Base-by-base conservation (phyloP, 2,329 filamentous ascomycete species). In the Aspergillus floridensis region DNA sequence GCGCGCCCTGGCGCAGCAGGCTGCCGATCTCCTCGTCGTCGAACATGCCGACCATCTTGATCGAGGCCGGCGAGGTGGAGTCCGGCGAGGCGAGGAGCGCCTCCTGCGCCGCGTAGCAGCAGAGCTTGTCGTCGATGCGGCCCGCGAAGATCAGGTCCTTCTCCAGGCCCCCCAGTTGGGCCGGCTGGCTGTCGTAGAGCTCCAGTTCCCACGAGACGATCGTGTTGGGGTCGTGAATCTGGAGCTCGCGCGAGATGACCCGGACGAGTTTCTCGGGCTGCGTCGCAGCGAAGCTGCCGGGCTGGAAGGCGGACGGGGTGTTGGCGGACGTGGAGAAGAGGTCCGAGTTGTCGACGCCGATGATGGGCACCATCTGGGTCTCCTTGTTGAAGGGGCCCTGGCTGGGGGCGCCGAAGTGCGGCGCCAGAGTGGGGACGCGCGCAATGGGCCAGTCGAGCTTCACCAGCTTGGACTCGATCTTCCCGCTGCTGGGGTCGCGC, bases 151-250 rank as follows among this genome's bases (percentile, higher is more conserved):
- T 96, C 74, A 99, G 89, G 68, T 98, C 93, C 73, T 89, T 91
- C 68, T 96, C 91, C 59, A 99, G 76, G 12, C 95, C 95, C 65
- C 91, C 88, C 19, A 92, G 84, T 46, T 88, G 87, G 1, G 93
- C 93, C 8, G 93, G 91, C 74, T 97, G 92, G 4, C 86, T 85
- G 76, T 98, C 95, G 72, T 89, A 99, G 32, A 99, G 88, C 78
- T 99, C 95, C 41, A 98, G 86, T 73, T 99, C 95, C 95, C 95
- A 99, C 79, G 95, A 96, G 59, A 96, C 80, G 63, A 99, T 96
- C 55, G 83, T 85, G 66, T 82, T 84, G 72, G 89, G 87, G 62
- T 91, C 86, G 55, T 81, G 79, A 62, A 98, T 85, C 31, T 86
- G 86, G n/a, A 98, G 83, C 73, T 95, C 84, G 14, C 84, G 84